These are phyloP conservation scores for Xerocomellus intermedius DNA, from an alignment of 768 basidiomycete genomes.

Conservation along the genomic window DNA sequence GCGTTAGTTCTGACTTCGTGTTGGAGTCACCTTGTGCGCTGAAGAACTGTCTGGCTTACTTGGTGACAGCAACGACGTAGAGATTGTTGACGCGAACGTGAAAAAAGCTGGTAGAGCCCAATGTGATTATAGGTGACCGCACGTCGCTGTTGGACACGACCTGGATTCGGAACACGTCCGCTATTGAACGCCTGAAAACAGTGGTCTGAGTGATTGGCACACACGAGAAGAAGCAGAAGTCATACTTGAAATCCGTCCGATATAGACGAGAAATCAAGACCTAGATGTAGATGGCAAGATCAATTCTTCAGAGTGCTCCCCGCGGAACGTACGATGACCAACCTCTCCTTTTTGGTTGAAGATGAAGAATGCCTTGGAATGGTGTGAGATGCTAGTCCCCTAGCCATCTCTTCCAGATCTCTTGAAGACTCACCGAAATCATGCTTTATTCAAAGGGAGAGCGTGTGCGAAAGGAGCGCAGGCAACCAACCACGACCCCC, in stretches of 20 bases:
- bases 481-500: slow-evolving; percentile 4
- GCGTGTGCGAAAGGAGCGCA: slow-evolving; percentile 1
- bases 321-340: slow-evolving; percentile 18
- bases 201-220: background rate
- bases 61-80: slow-evolving; percentile 94
- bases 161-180: slow-evolving; percentile 98
- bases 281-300: slow-evolving; percentile 37
- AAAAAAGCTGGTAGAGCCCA: slow-evolving; percentile 98
- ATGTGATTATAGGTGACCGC: slow-evolving; percentile 93
- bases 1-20: slow-evolving; percentile 75
- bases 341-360: slow-evolving; percentile 99
- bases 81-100: slow-evolving; percentile 95
- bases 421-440: slow-evolving; percentile 44
- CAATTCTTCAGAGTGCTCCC: background rate
- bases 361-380: slow-evolving; percentile 90
- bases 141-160: slow-evolving; percentile 98
- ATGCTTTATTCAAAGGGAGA: slow-evolving; percentile 26
- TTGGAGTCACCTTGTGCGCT: background rate
- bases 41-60: slow-evolving; percentile 49
- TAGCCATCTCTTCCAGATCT: background rate
- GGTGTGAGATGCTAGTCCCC: background rate
- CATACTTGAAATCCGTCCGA: slow-evolving; percentile 93
- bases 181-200: slow-evolving; percentile 78
- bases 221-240: slow-evolving; percentile 21
- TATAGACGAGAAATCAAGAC: slow-evolving; percentile 96